Conservation (phyloP, 345 rosid species). For the Adansonia digitata region DNA sequence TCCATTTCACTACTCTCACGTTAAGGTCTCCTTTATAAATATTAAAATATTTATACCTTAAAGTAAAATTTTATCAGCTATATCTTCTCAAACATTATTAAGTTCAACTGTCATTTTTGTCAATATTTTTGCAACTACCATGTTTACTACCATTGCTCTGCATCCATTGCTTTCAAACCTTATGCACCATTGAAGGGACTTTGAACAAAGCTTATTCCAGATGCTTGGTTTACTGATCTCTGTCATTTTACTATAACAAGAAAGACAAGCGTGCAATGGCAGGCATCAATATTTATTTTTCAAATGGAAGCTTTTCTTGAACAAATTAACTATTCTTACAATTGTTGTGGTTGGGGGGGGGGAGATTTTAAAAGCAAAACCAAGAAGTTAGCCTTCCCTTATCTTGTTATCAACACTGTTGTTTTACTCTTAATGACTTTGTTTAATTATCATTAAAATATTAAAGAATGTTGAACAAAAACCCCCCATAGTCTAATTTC, state of each 20-base stretch:
- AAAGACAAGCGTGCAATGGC: constrained; percentile 1
- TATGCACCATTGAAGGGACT: not conserved
- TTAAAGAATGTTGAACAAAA: not conserved
- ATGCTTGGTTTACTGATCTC: constrained; percentile 4
- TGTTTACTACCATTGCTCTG: not conserved
- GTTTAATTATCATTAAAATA: not conserved
- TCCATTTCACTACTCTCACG: too few relatives aligned
- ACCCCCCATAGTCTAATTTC: not conserved
- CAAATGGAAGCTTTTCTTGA: not conserved
- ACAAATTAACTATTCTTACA: not conserved
- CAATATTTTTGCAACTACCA: constrained; percentile 9
- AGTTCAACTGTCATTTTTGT: constrained; percentile 24
- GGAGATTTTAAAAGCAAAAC: not conserved
- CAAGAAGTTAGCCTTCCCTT: not conserved
- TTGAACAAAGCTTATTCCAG: not conserved
- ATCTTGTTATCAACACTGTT: not conserved
- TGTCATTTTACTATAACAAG: constrained; percentile 10
- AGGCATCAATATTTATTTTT: not conserved
- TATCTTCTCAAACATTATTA: not conserved
- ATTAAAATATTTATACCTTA: not conserved
- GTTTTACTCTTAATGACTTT: not conserved
- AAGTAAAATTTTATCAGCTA: not conserved
- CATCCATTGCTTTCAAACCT: constrained; percentile 7
- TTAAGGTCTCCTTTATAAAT: too few relatives aligned
- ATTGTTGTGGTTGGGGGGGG: not conserved